These are phyloP conservation scores for Thinopyrum elongatum DNA, from an alignment of 176 grass and related monocot genomes.

Conservation along the genomic window DNA sequence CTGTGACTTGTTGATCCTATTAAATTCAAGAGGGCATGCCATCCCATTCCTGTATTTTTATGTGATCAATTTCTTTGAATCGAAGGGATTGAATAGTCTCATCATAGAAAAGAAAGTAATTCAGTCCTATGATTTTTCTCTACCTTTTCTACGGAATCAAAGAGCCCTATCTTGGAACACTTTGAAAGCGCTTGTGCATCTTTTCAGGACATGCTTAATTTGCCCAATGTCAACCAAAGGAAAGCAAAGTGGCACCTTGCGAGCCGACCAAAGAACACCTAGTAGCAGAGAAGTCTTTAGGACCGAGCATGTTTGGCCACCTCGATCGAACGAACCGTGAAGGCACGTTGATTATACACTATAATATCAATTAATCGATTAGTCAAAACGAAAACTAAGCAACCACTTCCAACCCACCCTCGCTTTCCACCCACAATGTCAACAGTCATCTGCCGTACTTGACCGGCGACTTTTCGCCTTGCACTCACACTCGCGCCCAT, in stretches of 20 bases:
- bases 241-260: neutral
- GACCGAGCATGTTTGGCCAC: neutral
- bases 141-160: too few relatives aligned
- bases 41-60: too few relatives aligned
- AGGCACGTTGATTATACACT: neutral
- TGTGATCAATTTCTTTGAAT: too few relatives aligned
- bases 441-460: neutral
- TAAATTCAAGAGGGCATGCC: too few relatives aligned
- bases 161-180: too few relatives aligned
- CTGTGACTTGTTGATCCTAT: too few relatives aligned
- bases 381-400: neutral
- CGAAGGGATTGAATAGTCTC: too few relatives aligned
- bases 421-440: neutral
- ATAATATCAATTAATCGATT: neutral
- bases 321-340: neutral
- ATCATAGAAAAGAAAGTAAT: too few relatives aligned
- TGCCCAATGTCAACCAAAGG: neutral
- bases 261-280: neutral
- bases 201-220: too few relatives aligned
- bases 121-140: too few relatives aligned
- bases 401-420: slow-evolving; percentile 27
- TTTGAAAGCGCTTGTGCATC: too few relatives aligned
- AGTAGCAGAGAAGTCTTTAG: neutral
- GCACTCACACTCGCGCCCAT: neutral
- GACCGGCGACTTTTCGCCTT: slow-evolving; percentile 31